These are phyloP conservation scores for Pelargonium citronellum DNA, from an alignment of 441 rosid species.

Conservation along the genomic window DNA sequence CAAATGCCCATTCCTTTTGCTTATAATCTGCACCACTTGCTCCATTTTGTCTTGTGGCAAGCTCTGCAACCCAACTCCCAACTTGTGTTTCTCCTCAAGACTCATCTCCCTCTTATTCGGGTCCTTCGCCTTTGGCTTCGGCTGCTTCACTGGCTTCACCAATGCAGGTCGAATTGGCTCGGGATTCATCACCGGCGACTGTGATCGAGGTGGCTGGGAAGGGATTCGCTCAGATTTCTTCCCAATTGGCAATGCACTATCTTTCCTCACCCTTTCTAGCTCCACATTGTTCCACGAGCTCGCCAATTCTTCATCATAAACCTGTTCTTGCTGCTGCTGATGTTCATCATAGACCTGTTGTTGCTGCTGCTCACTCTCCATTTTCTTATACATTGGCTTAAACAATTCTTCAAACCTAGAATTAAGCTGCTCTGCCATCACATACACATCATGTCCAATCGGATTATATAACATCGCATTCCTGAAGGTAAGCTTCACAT, in stretches of 20 bases:
- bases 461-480: constrained; percentile 87
- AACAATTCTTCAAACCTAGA: constrained; percentile 52
- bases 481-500: constrained; percentile 69
- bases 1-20: constrained; percentile 65
- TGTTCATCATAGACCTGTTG: constrained; percentile 5
- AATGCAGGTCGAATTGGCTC: constrained; percentile 38
- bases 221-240: constrained; percentile 30
- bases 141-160: constrained; percentile 55
- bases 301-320: constrained; percentile 32
- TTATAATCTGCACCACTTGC: constrained; percentile 32
- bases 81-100: constrained; percentile 72
- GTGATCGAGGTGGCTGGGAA: background rate
- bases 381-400: constrained; percentile 35
- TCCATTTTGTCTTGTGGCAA: constrained; percentile 93
- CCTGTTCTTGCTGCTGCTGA: background rate
- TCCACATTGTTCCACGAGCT: constrained; percentile 50
- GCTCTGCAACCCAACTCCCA: constrained; percentile 78
- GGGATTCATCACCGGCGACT: background rate
- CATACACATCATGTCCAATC: constrained; percentile 60
- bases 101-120: constrained; percentile 51
- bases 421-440: constrained; percentile 48
- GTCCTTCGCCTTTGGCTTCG: constrained; percentile 69
- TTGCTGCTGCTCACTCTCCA: constrained; percentile 32
- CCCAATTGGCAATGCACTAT: constrained; percentile 15
- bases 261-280: constrained; percentile 26